Conservation (phyloP, 345 rosid genomes). For the Acer campestre region DNA sequence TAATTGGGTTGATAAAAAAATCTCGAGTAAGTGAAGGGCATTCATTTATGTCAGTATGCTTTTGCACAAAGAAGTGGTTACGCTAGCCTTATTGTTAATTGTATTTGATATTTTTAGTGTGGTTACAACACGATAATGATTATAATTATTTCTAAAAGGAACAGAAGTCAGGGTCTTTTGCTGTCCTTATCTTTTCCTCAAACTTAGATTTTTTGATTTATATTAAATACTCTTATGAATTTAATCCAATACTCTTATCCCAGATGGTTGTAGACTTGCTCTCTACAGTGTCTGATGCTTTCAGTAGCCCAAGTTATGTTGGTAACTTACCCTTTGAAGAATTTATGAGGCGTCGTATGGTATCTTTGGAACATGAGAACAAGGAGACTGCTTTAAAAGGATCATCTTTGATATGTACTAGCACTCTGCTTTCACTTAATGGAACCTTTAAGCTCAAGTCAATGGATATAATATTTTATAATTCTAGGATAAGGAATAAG, state of each 20-base stretch:
- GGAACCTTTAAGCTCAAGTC: slow-evolving; percentile 54
- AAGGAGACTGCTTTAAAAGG: slow-evolving; percentile 35
- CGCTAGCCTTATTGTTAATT: not conserved
- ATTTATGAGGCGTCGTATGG: slow-evolving; percentile 36
- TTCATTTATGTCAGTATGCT: not conserved
- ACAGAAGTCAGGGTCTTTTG: not conserved
- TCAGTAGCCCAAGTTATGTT: slow-evolving; percentile 32
- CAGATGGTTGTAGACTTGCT: slow-evolving; percentile 63
- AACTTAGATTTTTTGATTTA: not conserved
- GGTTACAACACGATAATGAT: not conserved
- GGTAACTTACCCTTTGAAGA: slow-evolving; percentile 43
- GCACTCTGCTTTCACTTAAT: slow-evolving; percentile 40
- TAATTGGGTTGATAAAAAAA: not conserved
- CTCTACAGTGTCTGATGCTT: slow-evolving; percentile 48
- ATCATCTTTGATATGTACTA: slow-evolving; percentile 30
- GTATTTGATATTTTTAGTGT: not conserved
- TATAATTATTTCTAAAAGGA: slow-evolving; percentile 2
- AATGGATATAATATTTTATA: slow-evolving; percentile 62
- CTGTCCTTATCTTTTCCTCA: not conserved
- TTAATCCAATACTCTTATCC: slow-evolving; percentile 29
- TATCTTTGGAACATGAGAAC: slow-evolving; percentile 38
- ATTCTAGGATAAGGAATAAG: slow-evolving; percentile 42
- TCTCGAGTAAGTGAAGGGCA: not conserved
- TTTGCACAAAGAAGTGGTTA: not conserved
- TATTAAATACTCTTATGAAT: not conserved